These are phyloP conservation scores for Kluyveromyces nonfermentans DNA, from an alignment of 805 yeast species.

Conservation along the genomic window DNA sequence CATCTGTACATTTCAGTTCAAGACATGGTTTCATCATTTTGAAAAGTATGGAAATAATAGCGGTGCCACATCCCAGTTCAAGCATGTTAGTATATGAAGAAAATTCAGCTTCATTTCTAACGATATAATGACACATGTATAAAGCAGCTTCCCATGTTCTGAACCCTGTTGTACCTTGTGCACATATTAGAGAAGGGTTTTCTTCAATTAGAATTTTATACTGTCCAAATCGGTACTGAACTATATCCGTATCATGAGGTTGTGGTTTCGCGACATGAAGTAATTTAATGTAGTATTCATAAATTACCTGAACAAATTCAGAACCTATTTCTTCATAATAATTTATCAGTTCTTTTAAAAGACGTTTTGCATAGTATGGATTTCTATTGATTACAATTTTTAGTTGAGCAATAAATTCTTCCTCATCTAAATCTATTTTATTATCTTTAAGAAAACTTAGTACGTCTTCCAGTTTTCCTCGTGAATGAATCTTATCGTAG, in stretches of 20 bases:
- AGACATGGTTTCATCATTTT: conserved; percentile 22
- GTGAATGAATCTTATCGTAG: conserved; percentile 1
- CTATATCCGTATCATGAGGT: conserved; percentile 24
- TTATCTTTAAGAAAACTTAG: background rate
- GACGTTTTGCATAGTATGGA: conserved; percentile 41
- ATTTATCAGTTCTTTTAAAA: conserved; percentile 36
- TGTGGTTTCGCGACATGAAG: conserved; percentile 18
- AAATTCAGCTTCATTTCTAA: conserved; percentile 7
- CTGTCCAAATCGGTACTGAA: conserved; percentile 23
- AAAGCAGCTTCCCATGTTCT: conserved; percentile 93
- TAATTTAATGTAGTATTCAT: conserved; percentile 26
- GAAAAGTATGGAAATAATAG: conserved; percentile 46
- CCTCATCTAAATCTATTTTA: conserved; percentile 10
- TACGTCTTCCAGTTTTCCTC: background rate
- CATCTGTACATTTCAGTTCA: conserved; percentile 18
- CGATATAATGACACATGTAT: conserved; percentile 47
- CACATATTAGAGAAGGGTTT: conserved; percentile 55
- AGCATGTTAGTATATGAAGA: conserved; percentile 28
- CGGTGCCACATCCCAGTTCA: conserved; percentile 90
- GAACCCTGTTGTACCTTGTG: conserved; percentile 77
- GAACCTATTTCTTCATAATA: conserved; percentile 5
- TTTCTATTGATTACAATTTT: conserved; percentile 28
- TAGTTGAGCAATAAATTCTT: conserved; percentile 14
- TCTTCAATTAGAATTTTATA: conserved; percentile 38
- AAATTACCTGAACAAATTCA: conserved; percentile 20